These are phyloP conservation scores for Aspergillus bridgeri DNA, from an alignment of 495 filamentous ascomycete genomes.

Conservation along the genomic window DNA sequence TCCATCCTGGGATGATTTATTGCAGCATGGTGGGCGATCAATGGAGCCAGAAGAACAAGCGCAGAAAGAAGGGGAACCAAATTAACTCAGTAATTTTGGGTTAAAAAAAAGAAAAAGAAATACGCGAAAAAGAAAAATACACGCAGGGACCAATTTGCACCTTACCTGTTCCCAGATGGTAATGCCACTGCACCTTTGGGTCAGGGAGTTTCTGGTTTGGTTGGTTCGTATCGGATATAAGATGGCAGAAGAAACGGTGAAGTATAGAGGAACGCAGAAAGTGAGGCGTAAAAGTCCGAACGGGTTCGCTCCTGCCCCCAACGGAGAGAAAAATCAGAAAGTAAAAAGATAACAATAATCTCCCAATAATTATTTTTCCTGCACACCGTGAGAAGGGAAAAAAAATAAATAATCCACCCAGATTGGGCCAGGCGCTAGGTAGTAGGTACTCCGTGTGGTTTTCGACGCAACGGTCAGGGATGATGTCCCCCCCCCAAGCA, in stretches of 20 bases:
- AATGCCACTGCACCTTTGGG: neutral
- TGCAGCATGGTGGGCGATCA: slow-evolving; percentile 48
- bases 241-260: slow-evolving; percentile 24
- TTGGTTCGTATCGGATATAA: slow-evolving; percentile 13
- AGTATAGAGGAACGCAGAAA: slow-evolving; percentile 31
- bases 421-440: too few relatives aligned
- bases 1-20: slow-evolving; percentile 39
- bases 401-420: slow-evolving; percentile 9
- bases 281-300: slow-evolving; percentile 26
- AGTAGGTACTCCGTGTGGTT: too few relatives aligned
- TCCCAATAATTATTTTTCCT: neutral
- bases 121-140: slow-evolving; percentile 14
- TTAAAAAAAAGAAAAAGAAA: slow-evolving; percentile 22
- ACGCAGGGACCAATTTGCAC: slow-evolving; percentile 10
- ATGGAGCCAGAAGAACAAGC: slow-evolving; percentile 34
- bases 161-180: slow-evolving; percentile 23
- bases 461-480: neutral
- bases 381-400: neutral
- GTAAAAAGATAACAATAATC: neutral
- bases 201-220: slow-evolving; percentile 1
- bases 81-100: slow-evolving; percentile 17
- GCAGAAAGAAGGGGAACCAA: slow-evolving; percentile 18
- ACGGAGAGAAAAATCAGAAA: slow-evolving; percentile 9
- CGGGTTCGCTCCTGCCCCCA: slow-evolving; percentile 11
- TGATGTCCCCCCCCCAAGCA: too few relatives aligned